These are phyloP conservation scores for Globisporangium splendens DNA, from an alignment of 352 stramenopile species.

Conservation along the genomic window DNA sequence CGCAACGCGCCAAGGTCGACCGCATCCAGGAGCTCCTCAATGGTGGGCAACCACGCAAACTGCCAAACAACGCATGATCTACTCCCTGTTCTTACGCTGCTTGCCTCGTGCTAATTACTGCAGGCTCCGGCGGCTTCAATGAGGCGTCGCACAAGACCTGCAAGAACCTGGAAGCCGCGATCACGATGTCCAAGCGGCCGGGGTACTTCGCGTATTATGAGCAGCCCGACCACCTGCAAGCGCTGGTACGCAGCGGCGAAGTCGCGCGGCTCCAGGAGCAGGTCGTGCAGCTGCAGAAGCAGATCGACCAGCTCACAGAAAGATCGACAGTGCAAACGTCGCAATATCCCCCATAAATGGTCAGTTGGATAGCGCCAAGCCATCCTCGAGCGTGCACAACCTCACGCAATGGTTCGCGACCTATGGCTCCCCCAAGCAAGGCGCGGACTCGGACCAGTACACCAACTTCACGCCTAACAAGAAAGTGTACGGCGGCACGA, in stretches of 20 bases:
- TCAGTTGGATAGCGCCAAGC: background rate
- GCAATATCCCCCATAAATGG: constrained; percentile 7
- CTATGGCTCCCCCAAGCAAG: constrained; percentile 59
- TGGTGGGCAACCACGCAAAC: constrained; percentile 18
- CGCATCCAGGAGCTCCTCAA: constrained; percentile 58
- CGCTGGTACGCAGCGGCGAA: constrained; percentile 45
- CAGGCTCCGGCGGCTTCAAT: constrained; percentile 64
- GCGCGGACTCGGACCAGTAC: constrained; percentile 35
- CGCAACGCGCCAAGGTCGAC: constrained; percentile 62
- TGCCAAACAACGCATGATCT: background rate
- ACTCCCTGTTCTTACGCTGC: background rate
- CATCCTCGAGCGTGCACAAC: constrained; percentile 33
- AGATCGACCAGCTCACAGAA: constrained; percentile 65
- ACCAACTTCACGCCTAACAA: constrained; percentile 61
- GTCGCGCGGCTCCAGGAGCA: constrained; percentile 58
- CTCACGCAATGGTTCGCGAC: constrained; percentile 75
- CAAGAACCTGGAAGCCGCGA: constrained; percentile 79
- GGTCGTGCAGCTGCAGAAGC: constrained; percentile 59
- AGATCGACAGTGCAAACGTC: constrained; percentile 31
- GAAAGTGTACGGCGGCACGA: constrained; percentile 76
- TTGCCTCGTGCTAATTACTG: background rate
- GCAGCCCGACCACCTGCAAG: constrained; percentile 52
- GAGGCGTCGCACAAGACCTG: constrained; percentile 69
- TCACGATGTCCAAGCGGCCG: constrained; percentile 66
- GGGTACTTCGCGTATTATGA: constrained; percentile 79